Percentiles rank a stretch among this genome's conserved stretches.
Evolutionary conservation across 2,329 filamentous ascomycete genomes (phyloP).

Genomic region (Clonostachys solani): DNA sequence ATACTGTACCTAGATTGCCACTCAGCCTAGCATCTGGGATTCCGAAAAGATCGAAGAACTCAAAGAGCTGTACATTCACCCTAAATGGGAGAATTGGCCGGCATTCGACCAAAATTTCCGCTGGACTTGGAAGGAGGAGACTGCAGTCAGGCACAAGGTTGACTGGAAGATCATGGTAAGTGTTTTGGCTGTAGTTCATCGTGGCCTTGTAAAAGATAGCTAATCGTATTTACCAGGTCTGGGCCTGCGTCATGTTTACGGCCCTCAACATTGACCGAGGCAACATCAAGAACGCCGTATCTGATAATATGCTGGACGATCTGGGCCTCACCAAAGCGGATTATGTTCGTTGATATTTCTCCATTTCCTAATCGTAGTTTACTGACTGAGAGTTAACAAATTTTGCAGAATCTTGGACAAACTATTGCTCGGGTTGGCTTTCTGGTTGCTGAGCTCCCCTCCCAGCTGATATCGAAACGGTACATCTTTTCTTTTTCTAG

Average conservation of each 20-base stretch:
- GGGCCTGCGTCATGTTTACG: conserved; percentile 25
- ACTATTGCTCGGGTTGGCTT: conserved; percentile 30
- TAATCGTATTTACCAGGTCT: conserved; percentile 11
- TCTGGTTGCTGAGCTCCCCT: conserved; percentile 47
- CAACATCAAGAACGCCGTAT: conserved; percentile 27
- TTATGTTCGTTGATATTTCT: conserved; percentile 13
- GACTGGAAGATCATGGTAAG: conserved; percentile 31
- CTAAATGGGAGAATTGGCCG: conserved; percentile 26
- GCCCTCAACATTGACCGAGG: conserved; percentile 27
- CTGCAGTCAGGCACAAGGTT: conserved; percentile 21
- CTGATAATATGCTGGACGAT: conserved; percentile 26
- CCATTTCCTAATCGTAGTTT: too few relatives aligned
- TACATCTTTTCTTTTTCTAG: conserved; percentile 7
- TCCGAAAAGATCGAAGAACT: conserved; percentile 26
- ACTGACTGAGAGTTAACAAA: background rate
- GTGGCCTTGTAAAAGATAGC: background rate
- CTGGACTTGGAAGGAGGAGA: conserved; percentile 27
- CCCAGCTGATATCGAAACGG: conserved; percentile 42
- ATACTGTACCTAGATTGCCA: conserved; percentile 16
- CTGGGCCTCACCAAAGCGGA: conserved; percentile 16
- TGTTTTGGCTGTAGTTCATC: background rate
- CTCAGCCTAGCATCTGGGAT: conserved; percentile 29
- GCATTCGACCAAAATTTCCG: conserved; percentile 25
- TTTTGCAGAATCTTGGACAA: conserved; percentile 18
- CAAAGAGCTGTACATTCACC: conserved; percentile 25